Evolutionary conservation across 202 grass and related monocot genomes (phyloP).

Genomic region (Musa balbisiana): DNA sequence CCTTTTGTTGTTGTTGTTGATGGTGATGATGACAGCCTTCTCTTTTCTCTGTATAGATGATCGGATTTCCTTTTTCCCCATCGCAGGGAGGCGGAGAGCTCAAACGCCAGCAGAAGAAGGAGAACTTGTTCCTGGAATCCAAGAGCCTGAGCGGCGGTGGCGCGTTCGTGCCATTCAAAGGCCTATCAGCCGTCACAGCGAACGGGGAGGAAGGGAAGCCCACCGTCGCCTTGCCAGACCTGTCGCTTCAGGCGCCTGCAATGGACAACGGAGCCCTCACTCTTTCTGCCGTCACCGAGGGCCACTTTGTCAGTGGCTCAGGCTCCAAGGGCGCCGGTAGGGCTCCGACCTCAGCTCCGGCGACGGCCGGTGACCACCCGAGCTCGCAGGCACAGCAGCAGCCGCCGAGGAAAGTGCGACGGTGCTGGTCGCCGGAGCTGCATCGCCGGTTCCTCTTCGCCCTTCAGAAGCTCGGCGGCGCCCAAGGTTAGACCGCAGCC

Average conservation of each 20-base stretch:
- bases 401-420: constrained; percentile 46
- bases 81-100: constrained; percentile 1
- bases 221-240: background rate
- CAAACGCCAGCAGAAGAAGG: constrained; percentile 2
- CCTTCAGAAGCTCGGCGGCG: constrained; percentile 62
- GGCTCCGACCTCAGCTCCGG: background rate
- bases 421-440: constrained; percentile 91
- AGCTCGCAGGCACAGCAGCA: constrained; percentile 25
- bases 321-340: constrained; percentile 3
- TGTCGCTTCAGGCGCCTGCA: background rate
- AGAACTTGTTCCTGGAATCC: background rate
- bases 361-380: background rate
- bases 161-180: background rate
- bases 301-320: constrained; percentile 2
- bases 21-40: too few species aligned
- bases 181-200: background rate
- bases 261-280: constrained; percentile 11
- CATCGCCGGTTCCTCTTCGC: constrained; percentile 77
- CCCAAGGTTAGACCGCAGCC: constrained; percentile 40
- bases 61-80: background rate
- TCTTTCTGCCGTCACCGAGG: constrained; percentile 9
- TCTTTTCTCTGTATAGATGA: background rate
- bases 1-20: background rate
- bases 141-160: background rate
- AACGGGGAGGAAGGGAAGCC: constrained; percentile 5